phyloP scores from a whole-genome alignment of 345 rosid species.

The Arabidopsis thaliana region DNA sequence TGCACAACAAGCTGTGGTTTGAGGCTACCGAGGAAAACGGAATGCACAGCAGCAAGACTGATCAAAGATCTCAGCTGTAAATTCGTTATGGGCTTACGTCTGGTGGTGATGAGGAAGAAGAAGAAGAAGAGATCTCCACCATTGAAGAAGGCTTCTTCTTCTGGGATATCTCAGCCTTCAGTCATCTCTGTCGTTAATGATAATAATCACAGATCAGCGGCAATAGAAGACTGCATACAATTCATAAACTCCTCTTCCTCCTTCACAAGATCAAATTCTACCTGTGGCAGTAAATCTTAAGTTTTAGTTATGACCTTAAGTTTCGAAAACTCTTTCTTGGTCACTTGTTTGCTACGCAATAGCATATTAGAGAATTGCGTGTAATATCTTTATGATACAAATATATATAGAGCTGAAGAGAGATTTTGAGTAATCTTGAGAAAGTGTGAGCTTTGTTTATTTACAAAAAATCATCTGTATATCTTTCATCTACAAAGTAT shows the following conservation, averaged over 20 bases:
- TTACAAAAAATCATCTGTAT: constrained; percentile 41
- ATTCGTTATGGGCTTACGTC: constrained; percentile 51
- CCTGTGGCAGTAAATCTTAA: constrained; percentile 39
- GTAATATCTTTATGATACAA: neutral
- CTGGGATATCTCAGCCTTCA: constrained; percentile 50
- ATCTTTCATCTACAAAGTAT: constrained; percentile 36
- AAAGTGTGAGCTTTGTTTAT: constrained; percentile 15
- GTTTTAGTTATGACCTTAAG: neutral
- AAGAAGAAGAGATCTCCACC: constrained; percentile 50
- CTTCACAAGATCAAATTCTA: constrained; percentile 58
- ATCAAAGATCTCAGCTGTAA: constrained; percentile 55
- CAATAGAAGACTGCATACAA: constrained; percentile 82
- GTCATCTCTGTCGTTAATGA: constrained; percentile 50
- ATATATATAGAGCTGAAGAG: neutral
- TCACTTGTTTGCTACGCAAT: constrained; percentile 20
- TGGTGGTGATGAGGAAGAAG: constrained; percentile 49
- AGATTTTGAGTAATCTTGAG: constrained; percentile 1
- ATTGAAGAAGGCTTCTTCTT: constrained; percentile 47
- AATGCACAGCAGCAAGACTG: constrained; percentile 53
- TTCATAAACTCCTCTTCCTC: constrained; percentile 74
- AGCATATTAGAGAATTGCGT: constrained; percentile 10
- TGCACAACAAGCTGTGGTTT: constrained; percentile 55
- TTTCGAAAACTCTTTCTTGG: neutral
- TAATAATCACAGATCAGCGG: constrained; percentile 60
- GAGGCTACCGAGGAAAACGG: constrained; percentile 53